phyloP scores from a whole-genome alignment of 2,329 filamentous ascomycete genomes.

The Cladosporium cucumerinum region DNA sequence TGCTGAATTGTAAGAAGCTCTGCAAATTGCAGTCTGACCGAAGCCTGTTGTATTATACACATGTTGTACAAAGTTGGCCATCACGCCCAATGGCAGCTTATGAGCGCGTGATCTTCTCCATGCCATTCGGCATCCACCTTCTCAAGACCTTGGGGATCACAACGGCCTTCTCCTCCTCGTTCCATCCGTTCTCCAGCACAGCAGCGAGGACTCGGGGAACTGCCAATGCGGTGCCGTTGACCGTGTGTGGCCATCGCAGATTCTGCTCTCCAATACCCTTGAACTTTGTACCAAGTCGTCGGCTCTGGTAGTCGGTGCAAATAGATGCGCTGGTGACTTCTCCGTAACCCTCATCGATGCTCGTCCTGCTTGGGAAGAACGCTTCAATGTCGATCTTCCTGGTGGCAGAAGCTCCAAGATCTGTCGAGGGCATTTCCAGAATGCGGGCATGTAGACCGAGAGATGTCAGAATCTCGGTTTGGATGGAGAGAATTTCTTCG shows the following conservation, averaged over 20 bases:
- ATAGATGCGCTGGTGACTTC: conserved; percentile 88
- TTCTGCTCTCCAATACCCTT: conserved; percentile 49
- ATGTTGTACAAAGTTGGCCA: neutral
- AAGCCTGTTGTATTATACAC: neutral
- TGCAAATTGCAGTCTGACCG: neutral
- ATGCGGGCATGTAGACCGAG: conserved; percentile 83
- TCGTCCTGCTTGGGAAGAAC: conserved; percentile 77
- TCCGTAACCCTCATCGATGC: conserved; percentile 73
- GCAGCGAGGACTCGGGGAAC: conserved; percentile 87
- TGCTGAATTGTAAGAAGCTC: neutral
- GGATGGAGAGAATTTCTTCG: conserved; percentile 80
- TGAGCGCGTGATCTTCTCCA: conserved; percentile 4
- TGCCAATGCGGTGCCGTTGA: conserved; percentile 91
- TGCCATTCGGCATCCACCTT: conserved; percentile 65
- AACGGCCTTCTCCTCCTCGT: conserved; percentile 65
- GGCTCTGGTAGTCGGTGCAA: conserved; percentile 91
- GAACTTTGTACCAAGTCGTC: conserved; percentile 73
- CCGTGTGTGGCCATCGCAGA: conserved; percentile 76
- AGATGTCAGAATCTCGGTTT: conserved; percentile 74
- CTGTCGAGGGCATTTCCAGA: conserved; percentile 84
- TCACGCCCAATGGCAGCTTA: neutral
- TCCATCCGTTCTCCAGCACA: conserved; percentile 86
- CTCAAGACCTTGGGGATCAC: conserved; percentile 74
- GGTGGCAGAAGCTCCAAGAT: conserved; percentile 82
- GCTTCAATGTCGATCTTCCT: conserved; percentile 93